Conservation (phyloP, 257 asterid genomes). For the Nicotiana tomentosiformis region DNA sequence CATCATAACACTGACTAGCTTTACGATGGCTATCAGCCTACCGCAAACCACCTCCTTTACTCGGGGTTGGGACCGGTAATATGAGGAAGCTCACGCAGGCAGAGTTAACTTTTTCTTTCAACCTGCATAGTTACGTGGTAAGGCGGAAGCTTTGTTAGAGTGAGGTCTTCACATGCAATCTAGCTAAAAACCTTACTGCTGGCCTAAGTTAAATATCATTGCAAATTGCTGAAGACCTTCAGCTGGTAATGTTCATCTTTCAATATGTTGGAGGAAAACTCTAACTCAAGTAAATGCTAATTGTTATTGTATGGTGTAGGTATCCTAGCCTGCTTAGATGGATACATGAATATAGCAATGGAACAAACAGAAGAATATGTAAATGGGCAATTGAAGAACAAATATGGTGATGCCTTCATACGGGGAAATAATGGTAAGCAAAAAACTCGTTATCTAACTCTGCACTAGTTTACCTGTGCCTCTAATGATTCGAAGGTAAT, state of each 20-base stretch:
- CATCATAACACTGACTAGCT: too few relatives aligned
- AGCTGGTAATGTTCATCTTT: neutral
- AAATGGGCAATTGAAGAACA: conserved; percentile 91
- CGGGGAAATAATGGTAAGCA: conserved; percentile 87
- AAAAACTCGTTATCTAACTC: neutral
- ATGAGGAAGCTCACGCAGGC: too few relatives aligned
- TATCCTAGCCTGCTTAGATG: conserved; percentile 93
- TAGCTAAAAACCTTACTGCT: neutral
- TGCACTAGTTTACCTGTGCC: neutral
- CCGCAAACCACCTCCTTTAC: too few relatives aligned
- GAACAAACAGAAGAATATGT: conserved; percentile 99
- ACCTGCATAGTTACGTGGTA: neutral
- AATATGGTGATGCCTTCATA: conserved; percentile 95
- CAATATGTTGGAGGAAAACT: neutral
- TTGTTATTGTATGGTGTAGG: conserved; percentile 32
- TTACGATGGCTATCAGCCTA: too few relatives aligned
- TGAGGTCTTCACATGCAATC: neutral
- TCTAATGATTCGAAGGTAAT: neutral
- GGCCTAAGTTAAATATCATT: neutral
- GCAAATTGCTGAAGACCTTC: neutral
- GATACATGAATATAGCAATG: conserved; percentile 98
- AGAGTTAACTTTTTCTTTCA: neutral
- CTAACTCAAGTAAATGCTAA: neutral
- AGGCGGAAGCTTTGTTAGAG: neutral
- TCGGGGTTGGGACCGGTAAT: too few relatives aligned